Conservation (phyloP, 768 basidiomycete species). For the Phaeotremella skinneri region DNA sequence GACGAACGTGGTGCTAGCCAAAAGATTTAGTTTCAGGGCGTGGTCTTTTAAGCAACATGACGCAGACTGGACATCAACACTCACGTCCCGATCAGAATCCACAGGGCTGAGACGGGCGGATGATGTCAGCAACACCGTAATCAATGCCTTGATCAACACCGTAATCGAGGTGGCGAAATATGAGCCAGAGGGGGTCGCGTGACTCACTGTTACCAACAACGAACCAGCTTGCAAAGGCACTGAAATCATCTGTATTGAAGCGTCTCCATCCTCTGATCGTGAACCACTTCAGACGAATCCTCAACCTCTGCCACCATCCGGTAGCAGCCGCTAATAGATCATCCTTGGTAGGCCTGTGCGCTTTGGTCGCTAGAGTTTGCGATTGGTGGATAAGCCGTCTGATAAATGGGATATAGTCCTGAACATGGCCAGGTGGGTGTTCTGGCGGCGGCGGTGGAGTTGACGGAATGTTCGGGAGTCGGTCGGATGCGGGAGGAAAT, state of each 20-base stretch:
- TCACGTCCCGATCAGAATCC: conserved; percentile 92
- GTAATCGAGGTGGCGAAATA: background rate
- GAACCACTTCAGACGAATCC: conserved; percentile 96
- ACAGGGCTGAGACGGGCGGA: conserved; percentile 57
- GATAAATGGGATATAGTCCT: conserved; percentile 50
- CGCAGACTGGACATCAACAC: conserved; percentile 45
- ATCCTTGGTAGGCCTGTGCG: conserved; percentile 70
- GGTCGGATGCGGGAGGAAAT: background rate
- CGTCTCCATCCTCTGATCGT: conserved; percentile 89
- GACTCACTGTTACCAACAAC: conserved; percentile 75
- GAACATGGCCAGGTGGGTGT: conserved; percentile 27
- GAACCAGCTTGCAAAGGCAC: conserved; percentile 93
- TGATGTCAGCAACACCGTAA: background rate
- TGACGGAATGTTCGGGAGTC: conserved; percentile 11
- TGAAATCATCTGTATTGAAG: conserved; percentile 95
- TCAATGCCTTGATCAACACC: background rate
- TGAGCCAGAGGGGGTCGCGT: no score
- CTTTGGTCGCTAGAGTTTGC: conserved; percentile 22
- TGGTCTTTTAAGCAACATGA: conserved; percentile 1
- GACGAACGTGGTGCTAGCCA: conserved; percentile 81
- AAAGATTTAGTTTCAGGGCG: conserved; percentile 1
- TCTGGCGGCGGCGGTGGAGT: conserved; percentile 12
- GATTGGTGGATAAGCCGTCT: conserved; percentile 39
- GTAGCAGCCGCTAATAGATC: conserved; percentile 82
- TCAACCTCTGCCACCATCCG: conserved; percentile 83